Evolutionary conservation across 768 basidiomycete genomes (phyloP).

Genomic region (Collybiopsis confluens): DNA sequence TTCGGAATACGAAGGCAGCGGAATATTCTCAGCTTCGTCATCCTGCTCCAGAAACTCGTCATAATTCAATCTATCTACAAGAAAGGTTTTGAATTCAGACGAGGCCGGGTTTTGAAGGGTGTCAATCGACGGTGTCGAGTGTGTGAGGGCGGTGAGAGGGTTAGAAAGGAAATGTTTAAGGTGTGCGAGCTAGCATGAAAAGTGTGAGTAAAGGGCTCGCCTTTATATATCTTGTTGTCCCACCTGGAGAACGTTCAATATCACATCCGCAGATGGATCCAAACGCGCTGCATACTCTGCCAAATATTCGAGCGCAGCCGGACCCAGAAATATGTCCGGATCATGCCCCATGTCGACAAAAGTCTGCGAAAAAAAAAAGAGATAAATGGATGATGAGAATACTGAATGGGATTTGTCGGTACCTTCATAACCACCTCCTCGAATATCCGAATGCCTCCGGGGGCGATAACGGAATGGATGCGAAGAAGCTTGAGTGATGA

Average conservation of each 20-base stretch:
- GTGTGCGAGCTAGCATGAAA: slow-evolving; percentile 46
- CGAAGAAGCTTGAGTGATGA: slow-evolving; percentile 56
- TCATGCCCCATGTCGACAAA: slow-evolving; percentile 47
- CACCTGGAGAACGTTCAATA: slow-evolving; percentile 62
- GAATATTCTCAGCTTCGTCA: not conserved
- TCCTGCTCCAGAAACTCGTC: not conserved
- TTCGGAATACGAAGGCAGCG: not conserved
- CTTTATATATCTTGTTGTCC: too few species aligned
- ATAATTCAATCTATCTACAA: slow-evolving; percentile 31
- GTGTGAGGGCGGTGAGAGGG: slow-evolving; percentile 44
- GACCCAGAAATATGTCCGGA: slow-evolving; percentile 49
- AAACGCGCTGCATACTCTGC: slow-evolving; percentile 54
- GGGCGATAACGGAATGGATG: slow-evolving; percentile 45
- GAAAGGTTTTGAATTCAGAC: slow-evolving; percentile 27
- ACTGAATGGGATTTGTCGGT: slow-evolving; percentile 2
- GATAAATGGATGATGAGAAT: not conserved
- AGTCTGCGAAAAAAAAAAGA: slow-evolving; percentile 32
- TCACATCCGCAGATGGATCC: slow-evolving; percentile 50
- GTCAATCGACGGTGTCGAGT: slow-evolving; percentile 20
- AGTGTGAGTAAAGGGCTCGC: too few species aligned
- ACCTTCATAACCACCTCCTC: slow-evolving; percentile 57
- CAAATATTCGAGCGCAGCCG: slow-evolving; percentile 49
- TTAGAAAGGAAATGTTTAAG: slow-evolving; percentile 67
- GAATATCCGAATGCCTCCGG: slow-evolving; percentile 42
- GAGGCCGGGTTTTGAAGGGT: slow-evolving; percentile 16